Evolutionary conservation across 441 rosid species (phyloP).

Genomic region (Raphanus hybrid): DNA sequence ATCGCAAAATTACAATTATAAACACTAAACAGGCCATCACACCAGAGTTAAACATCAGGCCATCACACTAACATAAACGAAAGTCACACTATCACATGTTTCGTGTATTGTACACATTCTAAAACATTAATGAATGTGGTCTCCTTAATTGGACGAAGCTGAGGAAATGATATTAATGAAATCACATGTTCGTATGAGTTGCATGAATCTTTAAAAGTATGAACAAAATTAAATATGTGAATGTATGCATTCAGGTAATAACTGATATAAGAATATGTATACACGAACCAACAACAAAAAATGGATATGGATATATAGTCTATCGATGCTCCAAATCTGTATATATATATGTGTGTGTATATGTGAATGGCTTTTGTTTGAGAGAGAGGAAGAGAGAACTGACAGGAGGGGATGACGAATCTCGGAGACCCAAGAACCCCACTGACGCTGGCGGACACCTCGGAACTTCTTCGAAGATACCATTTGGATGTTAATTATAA

Average conservation of each 20-base stretch:
- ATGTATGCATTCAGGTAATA: neutral
- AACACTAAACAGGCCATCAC: neutral
- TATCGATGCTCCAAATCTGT: neutral
- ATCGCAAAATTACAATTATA: too few relatives aligned
- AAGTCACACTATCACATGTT: neutral
- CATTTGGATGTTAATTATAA: slow-evolving; percentile 42
- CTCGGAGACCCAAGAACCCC: slow-evolving; percentile 97
- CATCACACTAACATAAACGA: neutral
- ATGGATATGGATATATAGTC: neutral
- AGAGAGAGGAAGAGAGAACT: slow-evolving; percentile 25
- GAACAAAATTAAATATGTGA: neutral
- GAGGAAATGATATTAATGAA: slow-evolving; percentile 1
- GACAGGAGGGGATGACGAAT: slow-evolving; percentile 87
- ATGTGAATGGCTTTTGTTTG: neutral
- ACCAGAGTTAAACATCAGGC: neutral
- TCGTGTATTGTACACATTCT: slow-evolving; percentile 13
- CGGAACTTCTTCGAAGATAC: slow-evolving; percentile 75
- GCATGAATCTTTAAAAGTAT: slow-evolving; percentile 7
- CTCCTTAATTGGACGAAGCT: slow-evolving; percentile 3
- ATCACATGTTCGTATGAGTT: neutral
- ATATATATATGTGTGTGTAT: neutral
- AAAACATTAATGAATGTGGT: neutral
- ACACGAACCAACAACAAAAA: neutral
- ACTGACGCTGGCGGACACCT: slow-evolving; percentile 92
- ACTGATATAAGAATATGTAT: neutral